phyloP scores from a whole-genome alignment of 495 filamentous ascomycete genomes.

The Penicillium pulvis region DNA sequence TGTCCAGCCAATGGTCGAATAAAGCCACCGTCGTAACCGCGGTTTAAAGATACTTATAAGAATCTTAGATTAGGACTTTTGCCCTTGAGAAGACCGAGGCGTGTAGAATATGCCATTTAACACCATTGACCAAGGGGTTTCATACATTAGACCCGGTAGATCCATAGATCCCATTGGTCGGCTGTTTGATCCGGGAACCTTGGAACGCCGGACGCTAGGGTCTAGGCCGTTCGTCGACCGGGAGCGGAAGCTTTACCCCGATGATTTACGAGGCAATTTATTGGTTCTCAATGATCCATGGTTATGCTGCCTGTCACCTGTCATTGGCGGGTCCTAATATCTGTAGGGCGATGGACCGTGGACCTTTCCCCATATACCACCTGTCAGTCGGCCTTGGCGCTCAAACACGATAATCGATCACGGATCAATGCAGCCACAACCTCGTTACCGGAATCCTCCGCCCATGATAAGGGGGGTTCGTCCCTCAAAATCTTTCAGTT shows the following conservation, averaged over 20 bases:
- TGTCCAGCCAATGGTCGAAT: background rate
- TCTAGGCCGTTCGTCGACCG: background rate
- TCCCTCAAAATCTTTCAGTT: background rate
- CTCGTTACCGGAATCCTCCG: background rate
- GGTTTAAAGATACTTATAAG: background rate
- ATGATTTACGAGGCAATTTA: background rate
- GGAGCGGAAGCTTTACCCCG: background rate
- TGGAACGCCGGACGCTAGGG: background rate
- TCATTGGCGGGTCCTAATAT: too few species aligned
- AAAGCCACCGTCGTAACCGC: background rate
- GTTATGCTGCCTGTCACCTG: background rate
- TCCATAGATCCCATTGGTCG: background rate
- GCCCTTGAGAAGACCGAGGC: background rate
- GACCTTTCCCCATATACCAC: background rate
- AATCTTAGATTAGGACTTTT: background rate
- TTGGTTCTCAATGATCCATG: background rate
- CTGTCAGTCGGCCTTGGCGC: background rate
- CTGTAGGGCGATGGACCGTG: too few species aligned
- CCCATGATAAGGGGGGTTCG: background rate
- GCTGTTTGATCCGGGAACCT: background rate
- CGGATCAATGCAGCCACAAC: background rate
- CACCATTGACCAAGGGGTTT: background rate
- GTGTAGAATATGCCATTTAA: background rate
- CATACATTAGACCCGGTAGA: background rate
- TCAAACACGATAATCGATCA: background rate